Base-by-base conservation (phyloP, 2,329 filamentous ascomycete species). In the Penicillium aurantiogriseum region DNA sequence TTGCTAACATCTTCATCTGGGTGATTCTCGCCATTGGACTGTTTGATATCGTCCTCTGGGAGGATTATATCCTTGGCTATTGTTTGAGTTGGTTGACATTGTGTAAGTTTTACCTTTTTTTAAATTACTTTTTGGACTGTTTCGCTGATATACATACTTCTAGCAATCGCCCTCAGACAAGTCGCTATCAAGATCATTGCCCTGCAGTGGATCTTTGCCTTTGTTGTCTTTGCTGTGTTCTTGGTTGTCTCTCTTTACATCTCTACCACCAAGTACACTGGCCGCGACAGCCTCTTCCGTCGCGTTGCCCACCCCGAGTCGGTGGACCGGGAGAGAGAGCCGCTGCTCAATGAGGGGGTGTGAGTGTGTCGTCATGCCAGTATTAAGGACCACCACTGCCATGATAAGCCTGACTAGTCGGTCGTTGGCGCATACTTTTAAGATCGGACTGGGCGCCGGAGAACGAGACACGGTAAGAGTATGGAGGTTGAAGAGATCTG, bases 181-280 rank as follows among this genome's bases (percentile, higher is more conserved):
- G 87, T 95, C 77, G 78, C 86, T 50, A 81, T 83, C 67, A 86
- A 91, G 71, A 75, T 88, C 58, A 81, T 95, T 64, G 89, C 90
- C 7, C 80, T 96, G 63, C 92, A 96, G 77, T 96, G 91, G 91
- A 93, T 95, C 75, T 96, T 96, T 72, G 89, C 91, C 35, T 94
- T 95, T 69, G 80, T 86, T 61, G 91, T 96, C 72, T 92, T 93
- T 81, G 84, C 81, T 0, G 71, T 90, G 27, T 83, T 95, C 52
- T 88, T 94, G 71, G 73, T 92, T 21, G 76, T 85, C 19, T 91
- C 89, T 1, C 67, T 90, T 11, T 75, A 74, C 40, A 67, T 74
- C 42, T 72, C 74, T 3, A 62, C 65, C 13, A 68, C 71, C 11
- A 73, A 67, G 56, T 74, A 75, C 51, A 60, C 67, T 23, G 69